Base-by-base conservation (phyloP, 805 yeast species). In the Isabelozyma rhagii region DNA sequence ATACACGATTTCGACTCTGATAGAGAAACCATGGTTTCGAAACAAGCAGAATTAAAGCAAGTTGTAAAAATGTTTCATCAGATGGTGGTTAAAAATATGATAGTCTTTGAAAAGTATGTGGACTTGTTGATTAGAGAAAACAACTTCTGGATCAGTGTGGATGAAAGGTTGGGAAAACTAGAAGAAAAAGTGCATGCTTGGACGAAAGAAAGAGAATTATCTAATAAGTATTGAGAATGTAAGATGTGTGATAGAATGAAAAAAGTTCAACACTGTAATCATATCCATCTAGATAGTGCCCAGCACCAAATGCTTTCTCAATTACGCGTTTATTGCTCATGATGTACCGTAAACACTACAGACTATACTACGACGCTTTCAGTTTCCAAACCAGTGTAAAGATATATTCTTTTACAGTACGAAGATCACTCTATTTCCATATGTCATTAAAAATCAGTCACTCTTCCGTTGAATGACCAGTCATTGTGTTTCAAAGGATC, bases 401-500 rank as follows among this genome's bases (percentile, higher is more conserved):
- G 25, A 2, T 21, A 2, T 21, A 21, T 21, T 21, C 25, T 21
- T 21, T 21, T 21, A 15, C 25, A 21, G 6, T 21, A 21, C 5
- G 25, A 21, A 21, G 25, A 21, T 21, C 25, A 21, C 25, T 21
- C 25, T 21, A 21, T 21, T 21, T 21, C 25, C 25, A 21, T 21
- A 21, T 21, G 25, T 31, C 36, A 31, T 48, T 57, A 94, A 62
- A 94, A 94, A 66, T 94, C 99, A 1, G 98, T 93, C 29, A 90
- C 97, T 63, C 98, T 81, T 0, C 99, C 99, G 62, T 94, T 93
- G 67, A 86, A 94, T 8, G 97, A 85, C 82, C 96, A 94, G 60
- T 92, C 98, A 46, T 67, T 68, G 59, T 89, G 93, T 59, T 84
- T 82, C 55, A 90, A 76, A 0, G 99, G 99, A 62, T 94, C 97